A percentile compares a stretch with the other conserved stretches of the same genome.
These are phyloP conservation scores for Mortierella claussenii DNA, from an alignment of 192 early-diverging fungal genomes.

Conservation along the genomic window DNA sequence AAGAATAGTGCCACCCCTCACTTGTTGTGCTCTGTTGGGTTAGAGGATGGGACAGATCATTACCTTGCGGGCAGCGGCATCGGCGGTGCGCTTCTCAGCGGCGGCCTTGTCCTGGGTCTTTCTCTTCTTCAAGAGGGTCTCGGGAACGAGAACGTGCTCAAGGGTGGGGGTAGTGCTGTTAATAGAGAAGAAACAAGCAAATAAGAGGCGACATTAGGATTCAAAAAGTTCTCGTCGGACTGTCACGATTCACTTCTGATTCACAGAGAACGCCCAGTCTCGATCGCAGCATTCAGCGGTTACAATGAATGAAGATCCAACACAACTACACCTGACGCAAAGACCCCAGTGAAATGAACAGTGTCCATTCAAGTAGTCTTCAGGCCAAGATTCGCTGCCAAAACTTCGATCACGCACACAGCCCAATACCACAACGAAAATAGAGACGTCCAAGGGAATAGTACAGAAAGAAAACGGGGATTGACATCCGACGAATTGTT, in stretches of 20 bases:
- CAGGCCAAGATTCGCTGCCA: not conserved
- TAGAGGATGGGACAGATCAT: not conserved
- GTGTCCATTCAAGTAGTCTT: not conserved
- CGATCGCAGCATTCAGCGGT: not conserved
- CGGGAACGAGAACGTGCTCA: constrained; percentile 83
- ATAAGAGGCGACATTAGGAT: constrained; percentile 34
- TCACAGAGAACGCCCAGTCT: not conserved
- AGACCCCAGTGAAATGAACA: too few species aligned
- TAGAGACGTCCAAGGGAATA: constrained; percentile 3
- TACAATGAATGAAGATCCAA: too few species aligned
- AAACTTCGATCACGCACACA: not conserved
- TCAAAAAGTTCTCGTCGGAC: constrained; percentile 34
- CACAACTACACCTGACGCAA: too few species aligned
- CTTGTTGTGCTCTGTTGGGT: constrained; percentile 5
- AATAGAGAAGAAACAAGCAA: constrained; percentile 11
- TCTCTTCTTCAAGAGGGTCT: constrained; percentile 90
- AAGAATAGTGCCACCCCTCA: constrained; percentile 57
- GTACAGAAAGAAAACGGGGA: constrained; percentile 13
- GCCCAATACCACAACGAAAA: not conserved
- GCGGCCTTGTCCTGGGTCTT: constrained; percentile 79
- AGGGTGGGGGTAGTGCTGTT: constrained; percentile 67
- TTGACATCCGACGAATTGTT: constrained; percentile 62
- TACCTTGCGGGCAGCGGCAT: constrained; percentile 65
- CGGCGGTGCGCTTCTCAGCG: constrained; percentile 65
- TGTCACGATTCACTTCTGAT: constrained; percentile 22